Conservation (phyloP, 2,329 filamentous ascomycete genomes). For the Fusarium sp. region DNA sequence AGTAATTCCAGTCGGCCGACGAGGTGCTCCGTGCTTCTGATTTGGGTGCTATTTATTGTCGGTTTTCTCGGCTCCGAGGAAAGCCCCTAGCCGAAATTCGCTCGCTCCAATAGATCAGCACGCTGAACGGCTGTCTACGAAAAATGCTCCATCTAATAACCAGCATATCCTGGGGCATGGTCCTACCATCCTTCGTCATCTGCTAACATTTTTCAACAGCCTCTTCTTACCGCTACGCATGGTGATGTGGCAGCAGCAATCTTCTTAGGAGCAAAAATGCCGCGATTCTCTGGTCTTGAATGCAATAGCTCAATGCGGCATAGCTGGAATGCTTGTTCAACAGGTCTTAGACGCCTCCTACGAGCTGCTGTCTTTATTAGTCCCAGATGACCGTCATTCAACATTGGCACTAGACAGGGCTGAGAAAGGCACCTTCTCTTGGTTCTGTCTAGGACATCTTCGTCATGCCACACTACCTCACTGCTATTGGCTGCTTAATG, state of each 20-base stretch:
- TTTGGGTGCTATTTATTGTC: slow-evolving; percentile 9
- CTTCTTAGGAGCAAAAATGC: slow-evolving; percentile 3
- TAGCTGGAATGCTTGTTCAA: slow-evolving; percentile 24
- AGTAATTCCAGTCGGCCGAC: slow-evolving; percentile 45
- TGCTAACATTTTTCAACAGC: slow-evolving; percentile 2
- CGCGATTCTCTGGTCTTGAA: slow-evolving; percentile 13
- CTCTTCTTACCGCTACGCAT: neutral
- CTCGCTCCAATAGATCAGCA: neutral
- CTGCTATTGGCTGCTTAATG: slow-evolving; percentile 33
- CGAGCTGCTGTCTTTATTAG: slow-evolving; percentile 24
- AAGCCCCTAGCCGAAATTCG: slow-evolving; percentile 17
- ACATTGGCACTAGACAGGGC: slow-evolving; percentile 41
- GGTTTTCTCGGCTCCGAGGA: slow-evolving; percentile 47
- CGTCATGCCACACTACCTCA: slow-evolving; percentile 15
- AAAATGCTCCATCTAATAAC: slow-evolving; percentile 15
- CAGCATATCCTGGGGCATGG: neutral
- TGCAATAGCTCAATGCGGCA: slow-evolving; percentile 20
- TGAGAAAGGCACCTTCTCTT: slow-evolving; percentile 39
- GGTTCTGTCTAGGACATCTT: slow-evolving; percentile 22
- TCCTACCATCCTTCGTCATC: slow-evolving; percentile 15
- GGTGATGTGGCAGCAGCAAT: neutral
- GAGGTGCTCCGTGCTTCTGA: slow-evolving; percentile 34
- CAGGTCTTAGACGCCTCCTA: slow-evolving; percentile 1
- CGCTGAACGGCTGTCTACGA: slow-evolving; percentile 4
- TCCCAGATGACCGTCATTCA: slow-evolving; percentile 10